A percentile compares a stretch with the other conserved stretches of the same genome.
phyloP scores from a whole-genome alignment of 768 basidiomycete genomes.

The Amanita inopinata region DNA sequence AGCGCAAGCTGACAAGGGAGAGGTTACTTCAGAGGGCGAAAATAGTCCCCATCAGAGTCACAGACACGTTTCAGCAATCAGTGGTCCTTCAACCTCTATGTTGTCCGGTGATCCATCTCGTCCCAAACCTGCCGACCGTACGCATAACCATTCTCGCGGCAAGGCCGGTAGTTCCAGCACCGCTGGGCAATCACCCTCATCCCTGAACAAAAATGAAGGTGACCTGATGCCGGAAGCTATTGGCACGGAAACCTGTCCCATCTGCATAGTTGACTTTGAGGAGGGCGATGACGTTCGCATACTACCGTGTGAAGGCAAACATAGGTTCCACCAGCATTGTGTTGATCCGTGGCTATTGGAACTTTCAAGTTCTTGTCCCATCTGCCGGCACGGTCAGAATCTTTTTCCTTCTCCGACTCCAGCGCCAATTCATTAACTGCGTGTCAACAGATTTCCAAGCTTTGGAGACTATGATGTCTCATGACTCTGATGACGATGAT shows the following conservation, averaged over 20 bases:
- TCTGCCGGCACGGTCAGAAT: conserved; percentile 77
- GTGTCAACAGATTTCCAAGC: conserved; percentile 43
- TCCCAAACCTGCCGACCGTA: background rate
- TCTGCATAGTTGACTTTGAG: conserved; percentile 91
- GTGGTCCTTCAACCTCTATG: no score
- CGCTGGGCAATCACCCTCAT: background rate
- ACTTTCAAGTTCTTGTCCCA: conserved; percentile 82
- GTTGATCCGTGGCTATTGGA: conserved; percentile 93
- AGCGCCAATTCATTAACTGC: conserved; percentile 2
- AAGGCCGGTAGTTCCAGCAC: background rate
- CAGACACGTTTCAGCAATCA: no score
- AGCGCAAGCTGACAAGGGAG: no score
- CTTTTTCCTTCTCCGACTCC: background rate
- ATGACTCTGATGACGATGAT: conserved; percentile 17
- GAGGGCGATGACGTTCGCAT: conserved; percentile 88
- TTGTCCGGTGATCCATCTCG: background rate
- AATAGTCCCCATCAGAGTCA: no score
- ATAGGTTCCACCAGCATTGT: conserved; percentile 82
- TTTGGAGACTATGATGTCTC: conserved; percentile 44
- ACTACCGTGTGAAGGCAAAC: conserved; percentile 85
- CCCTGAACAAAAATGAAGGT: conserved; percentile 13
- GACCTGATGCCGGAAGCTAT: conserved; percentile 55
- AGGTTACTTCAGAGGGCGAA: no score
- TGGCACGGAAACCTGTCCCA: conserved; percentile 84
- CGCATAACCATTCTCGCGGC: background rate